Evolutionary conservation across 169 alveolate species (phyloP).

Genomic region (Plasmodium vinckei): DNA sequence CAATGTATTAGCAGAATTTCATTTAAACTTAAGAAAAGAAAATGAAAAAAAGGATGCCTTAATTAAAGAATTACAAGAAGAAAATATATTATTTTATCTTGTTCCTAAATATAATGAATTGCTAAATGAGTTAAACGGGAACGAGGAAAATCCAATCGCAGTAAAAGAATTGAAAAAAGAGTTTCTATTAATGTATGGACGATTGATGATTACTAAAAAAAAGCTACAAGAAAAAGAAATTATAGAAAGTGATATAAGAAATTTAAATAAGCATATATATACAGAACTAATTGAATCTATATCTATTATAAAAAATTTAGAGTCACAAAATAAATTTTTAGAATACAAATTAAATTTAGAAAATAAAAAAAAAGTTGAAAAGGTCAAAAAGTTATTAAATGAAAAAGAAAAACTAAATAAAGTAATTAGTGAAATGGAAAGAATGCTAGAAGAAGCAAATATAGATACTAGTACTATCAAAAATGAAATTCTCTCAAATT

Average conservation of each 20-base stretch:
- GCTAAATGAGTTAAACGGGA: conserved; percentile 48
- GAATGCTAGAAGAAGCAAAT: conserved; percentile 41
- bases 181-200: conserved; percentile 83
- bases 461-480: conserved; percentile 36
- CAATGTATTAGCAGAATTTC: conserved; percentile 81
- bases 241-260: conserved; percentile 80
- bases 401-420: conserved; percentile 20
- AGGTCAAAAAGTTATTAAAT: conserved; percentile 18
- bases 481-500: conserved; percentile 60
- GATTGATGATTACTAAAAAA: conserved; percentile 76
- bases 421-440: conserved; percentile 43
- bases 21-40: conserved; percentile 45
- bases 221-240: conserved; percentile 82
- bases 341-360: conserved; percentile 45
- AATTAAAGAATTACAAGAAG: conserved; percentile 76
- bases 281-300: conserved; percentile 82
- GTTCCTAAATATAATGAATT: conserved; percentile 77
- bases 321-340: conserved; percentile 66
- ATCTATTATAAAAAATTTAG: conserved; percentile 72
- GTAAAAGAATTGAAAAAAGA: conserved; percentile 78
- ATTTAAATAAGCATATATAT: conserved; percentile 78
- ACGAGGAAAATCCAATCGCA: conserved; percentile 16
- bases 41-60: conserved; percentile 42
- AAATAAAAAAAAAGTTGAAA: conserved; percentile 67
- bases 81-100: conserved; percentile 75